phyloP scores from a whole-genome alignment of 352 stramenopile species.

The Globisporangium irregulare region DNA sequence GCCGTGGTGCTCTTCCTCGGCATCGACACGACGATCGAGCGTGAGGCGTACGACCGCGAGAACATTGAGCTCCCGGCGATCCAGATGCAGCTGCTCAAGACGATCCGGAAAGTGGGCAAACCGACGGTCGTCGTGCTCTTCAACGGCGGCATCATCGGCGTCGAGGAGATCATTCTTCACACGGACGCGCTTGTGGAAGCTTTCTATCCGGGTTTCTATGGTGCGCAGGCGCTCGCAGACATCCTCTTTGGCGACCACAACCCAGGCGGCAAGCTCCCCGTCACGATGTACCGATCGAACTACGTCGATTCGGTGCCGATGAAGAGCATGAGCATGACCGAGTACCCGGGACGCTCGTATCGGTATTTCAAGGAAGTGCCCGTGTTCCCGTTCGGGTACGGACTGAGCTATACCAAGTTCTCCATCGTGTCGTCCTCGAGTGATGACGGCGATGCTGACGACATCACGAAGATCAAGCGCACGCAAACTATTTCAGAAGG shows the following conservation, averaged over 20 bases:
- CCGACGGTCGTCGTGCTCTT: conserved; percentile 85
- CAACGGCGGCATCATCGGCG: conserved; percentile 81
- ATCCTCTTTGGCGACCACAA: conserved; percentile 83
- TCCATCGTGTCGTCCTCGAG: conserved; percentile 23
- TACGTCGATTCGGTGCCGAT: conserved; percentile 75
- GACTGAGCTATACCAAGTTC: conserved; percentile 90
- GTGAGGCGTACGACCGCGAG: conserved; percentile 69
- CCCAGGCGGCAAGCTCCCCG: conserved; percentile 76
- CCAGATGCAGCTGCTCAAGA: conserved; percentile 75
- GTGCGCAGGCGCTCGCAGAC: conserved; percentile 73
- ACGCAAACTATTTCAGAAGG: conserved; percentile 31
- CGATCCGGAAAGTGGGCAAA: conserved; percentile 54
- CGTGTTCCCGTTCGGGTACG: conserved; percentile 89
- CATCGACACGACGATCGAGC: conserved; percentile 79
- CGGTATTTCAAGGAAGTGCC: conserved; percentile 88
- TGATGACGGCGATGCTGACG: background rate
- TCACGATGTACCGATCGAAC: conserved; percentile 85
- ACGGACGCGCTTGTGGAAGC: conserved; percentile 66
- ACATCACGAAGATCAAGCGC: conserved; percentile 10
- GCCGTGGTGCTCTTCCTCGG: conserved; percentile 79
- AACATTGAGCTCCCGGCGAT: conserved; percentile 66
- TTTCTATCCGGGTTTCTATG: conserved; percentile 84
- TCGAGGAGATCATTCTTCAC: conserved; percentile 68
- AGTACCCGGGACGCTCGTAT: conserved; percentile 88
- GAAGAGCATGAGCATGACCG: conserved; percentile 91